Base-by-base conservation (phyloP, 768 basidiomycete species). In the Leccinum sublutescens region DNA sequence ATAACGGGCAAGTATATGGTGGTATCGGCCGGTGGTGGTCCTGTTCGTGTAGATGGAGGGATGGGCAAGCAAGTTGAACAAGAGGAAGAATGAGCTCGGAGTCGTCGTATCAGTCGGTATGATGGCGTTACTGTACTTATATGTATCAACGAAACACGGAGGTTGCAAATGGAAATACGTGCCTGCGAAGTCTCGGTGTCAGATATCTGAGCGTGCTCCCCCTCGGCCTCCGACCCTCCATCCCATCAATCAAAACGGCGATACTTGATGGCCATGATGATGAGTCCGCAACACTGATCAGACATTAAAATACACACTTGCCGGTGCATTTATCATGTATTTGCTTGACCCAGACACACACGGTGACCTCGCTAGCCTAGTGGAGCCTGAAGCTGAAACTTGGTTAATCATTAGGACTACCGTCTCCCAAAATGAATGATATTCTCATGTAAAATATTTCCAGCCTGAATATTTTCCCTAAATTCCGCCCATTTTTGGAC, bases 181-280 rank as follows among this genome's bases (percentile, higher is more conserved):
- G 43, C 43, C 43, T 43, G 40, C 4, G 4, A 45, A 19, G 43
- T 11, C 19, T 19, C 17, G n/a, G 9, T n/a, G n/a, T 15, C 12
- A 14, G 33, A 34, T 12, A 34, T 34, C 33, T 31, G 31, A 31
- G 31, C 12, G 33, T 5, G 33, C 33, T 15, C 40, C 40, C 40
- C n/a, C 40, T 43, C 40, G 4, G n/a, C 38, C 14, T 29, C 29
- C 29, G 29, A 29, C 40, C 38, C 38, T 9, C 17, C 40, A 43
- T 43, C 40, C n/a, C 58, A 64, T 64, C 63, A 64, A 57, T 43
- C 55, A 57, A 61, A 33, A 50, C 47, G 36, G 53, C 50, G 27
- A 49, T 52, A 53, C 58, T 23, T 40, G 34, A 54, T 33, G 19
- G 29, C 29, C 29, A 29, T 29, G 29, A 34, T 34, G 12, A 43